Evolutionary conservation across 208 protist species (phyloP).

Genomic region (Acanthamoeba rhysodes): DNA sequence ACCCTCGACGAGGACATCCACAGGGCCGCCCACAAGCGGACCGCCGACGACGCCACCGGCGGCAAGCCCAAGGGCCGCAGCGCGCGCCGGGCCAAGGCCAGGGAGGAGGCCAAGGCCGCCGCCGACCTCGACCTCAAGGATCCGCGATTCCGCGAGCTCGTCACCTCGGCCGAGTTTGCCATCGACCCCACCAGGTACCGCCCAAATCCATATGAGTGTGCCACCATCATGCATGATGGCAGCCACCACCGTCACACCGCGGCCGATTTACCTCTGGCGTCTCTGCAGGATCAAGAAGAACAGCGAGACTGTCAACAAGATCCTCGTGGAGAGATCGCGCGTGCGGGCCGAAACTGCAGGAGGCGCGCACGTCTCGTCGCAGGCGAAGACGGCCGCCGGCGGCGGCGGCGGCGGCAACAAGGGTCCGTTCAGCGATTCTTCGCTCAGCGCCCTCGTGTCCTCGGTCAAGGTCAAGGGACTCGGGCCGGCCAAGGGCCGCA

Average conservation of each 20-base stretch:
- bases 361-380: background rate
- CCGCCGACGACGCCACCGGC: conserved; percentile 80
- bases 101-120: conserved; percentile 64
- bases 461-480: conserved; percentile 59
- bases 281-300: conserved; percentile 54
- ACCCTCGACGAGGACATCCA: conserved; percentile 62
- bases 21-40: conserved; percentile 86
- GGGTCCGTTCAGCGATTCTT: conserved; percentile 28
- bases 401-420: background rate
- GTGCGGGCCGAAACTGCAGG: background rate
- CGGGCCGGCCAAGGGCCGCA: background rate
- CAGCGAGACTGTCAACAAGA: conserved; percentile 31
- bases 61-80: conserved; percentile 40
- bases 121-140: conserved; percentile 85
- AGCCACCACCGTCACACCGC: too few species aligned
- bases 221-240: too few species aligned
- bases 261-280: too few species aligned
- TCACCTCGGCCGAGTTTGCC: conserved; percentile 79
- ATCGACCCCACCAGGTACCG: conserved; percentile 90
- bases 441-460: conserved; percentile 10
- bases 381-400: background rate
- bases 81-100: background rate
- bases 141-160: conserved; percentile 85
- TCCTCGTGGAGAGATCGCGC: conserved; percentile 53
- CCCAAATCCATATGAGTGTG: too few species aligned